Conservation (phyloP, 768 basidiomycete species). For the Pholiota conissans region DNA sequence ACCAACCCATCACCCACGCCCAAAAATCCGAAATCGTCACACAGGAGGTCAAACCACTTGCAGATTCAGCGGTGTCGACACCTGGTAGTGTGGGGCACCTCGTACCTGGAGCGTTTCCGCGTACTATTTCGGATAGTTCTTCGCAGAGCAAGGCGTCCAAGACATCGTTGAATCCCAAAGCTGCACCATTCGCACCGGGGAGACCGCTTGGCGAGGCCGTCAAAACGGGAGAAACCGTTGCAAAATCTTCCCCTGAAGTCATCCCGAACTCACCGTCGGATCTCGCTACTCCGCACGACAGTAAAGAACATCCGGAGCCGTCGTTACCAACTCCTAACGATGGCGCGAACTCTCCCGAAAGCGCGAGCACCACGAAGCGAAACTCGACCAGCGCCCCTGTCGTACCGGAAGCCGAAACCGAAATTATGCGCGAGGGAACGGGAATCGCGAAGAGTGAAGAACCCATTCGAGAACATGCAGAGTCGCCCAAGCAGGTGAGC, state of each 20-base stretch:
- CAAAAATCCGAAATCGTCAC: not conserved
- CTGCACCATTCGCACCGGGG: slow-evolving; percentile 1
- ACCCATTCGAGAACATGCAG: not conserved
- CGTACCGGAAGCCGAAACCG: not conserved
- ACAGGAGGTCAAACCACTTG: not conserved
- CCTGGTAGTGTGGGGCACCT: not conserved
- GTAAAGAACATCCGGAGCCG: not conserved
- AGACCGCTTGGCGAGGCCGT: not conserved
- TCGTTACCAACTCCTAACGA: not conserved
- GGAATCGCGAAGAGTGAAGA: not conserved
- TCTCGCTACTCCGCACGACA: not conserved
- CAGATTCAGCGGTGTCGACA: not conserved
- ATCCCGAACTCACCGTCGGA: not conserved
- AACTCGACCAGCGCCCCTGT: not conserved
- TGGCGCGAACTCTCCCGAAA: not conserved
- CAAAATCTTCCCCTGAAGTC: not conserved
- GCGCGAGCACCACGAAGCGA: not conserved
- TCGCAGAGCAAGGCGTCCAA: slow-evolving; percentile 1
- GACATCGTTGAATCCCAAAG: slow-evolving; percentile 6
- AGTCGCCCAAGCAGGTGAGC: not conserved
- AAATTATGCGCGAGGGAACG: not conserved
- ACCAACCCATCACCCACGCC: not conserved
- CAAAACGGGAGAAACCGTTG: slow-evolving; percentile 14
- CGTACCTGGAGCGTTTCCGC: not conserved
- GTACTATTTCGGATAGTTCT: not conserved